Evolutionary conservation across 495 filamentous ascomycete genomes (phyloP).

Genomic region (Hyaloscypha finlandica): DNA sequence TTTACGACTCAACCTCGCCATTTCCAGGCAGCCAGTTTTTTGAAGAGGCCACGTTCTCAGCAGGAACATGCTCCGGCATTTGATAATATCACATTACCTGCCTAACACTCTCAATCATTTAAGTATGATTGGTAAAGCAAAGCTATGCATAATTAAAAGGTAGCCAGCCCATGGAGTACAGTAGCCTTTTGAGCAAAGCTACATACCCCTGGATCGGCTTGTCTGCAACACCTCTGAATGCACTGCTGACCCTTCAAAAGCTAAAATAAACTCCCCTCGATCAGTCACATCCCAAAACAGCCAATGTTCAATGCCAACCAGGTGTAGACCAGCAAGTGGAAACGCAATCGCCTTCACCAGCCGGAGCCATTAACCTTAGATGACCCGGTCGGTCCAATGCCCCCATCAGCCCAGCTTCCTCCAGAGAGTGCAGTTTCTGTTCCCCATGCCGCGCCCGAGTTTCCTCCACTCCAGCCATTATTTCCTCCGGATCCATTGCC

Average conservation of each 20-base stretch:
- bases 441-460: not conserved
- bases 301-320: not conserved
- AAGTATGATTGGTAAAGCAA: not conserved
- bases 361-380: not conserved
- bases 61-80: not conserved
- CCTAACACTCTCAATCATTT: not conserved
- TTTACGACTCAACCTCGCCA: conserved; percentile 1
- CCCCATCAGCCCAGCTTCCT: conserved; percentile 7
- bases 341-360: not conserved
- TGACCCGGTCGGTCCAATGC: not conserved
- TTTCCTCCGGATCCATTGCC: conserved; percentile 1
- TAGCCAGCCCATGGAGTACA: conserved; percentile 1
- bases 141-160: not conserved
- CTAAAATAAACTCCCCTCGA: not conserved
- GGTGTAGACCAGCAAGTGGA: not conserved
- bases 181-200: not conserved
- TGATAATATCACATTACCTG: not conserved
- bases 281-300: not conserved
- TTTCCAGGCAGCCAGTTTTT: not conserved
- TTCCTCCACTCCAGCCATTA: conserved; percentile 1
- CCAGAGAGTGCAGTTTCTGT: not conserved
- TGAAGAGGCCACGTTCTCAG: not conserved
- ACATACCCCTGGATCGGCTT: not conserved
- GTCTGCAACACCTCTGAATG: not conserved
- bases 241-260: not conserved